phyloP scores from a whole-genome alignment of 2,329 filamentous ascomycete genomes.

The Sarocladium oryzae region DNA sequence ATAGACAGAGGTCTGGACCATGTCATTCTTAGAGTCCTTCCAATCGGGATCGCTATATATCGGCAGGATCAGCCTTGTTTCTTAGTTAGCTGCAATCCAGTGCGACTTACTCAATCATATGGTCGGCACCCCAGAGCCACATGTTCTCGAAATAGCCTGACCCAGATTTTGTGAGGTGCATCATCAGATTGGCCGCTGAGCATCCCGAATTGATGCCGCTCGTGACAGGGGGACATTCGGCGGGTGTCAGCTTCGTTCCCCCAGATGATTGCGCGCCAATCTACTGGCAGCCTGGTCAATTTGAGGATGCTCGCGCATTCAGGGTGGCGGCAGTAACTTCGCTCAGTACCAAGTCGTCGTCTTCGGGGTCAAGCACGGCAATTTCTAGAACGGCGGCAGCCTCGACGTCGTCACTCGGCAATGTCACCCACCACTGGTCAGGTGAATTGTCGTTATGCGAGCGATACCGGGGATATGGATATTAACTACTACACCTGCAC shows the following conservation, averaged over 20 bases:
- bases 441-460: conserved; percentile 16
- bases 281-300: too few species aligned
- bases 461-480: conserved; percentile 9
- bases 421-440: conserved; percentile 11
- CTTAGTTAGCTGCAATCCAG: not conserved
- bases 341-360: too few species aligned
- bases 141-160: conserved; percentile 47
- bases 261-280: too few species aligned
- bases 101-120: conserved; percentile 33
- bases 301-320: too few species aligned
- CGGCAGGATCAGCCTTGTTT: too few species aligned
- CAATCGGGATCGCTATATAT: conserved; percentile 13
- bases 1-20: conserved; percentile 30
- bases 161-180: conserved; percentile 37
- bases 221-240: conserved; percentile 45
- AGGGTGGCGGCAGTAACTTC: too few species aligned
- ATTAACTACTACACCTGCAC: conserved; percentile 22
- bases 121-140: conserved; percentile 66
- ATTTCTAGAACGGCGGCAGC: too few species aligned
- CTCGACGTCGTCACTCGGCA: too few species aligned
- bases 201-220: conserved; percentile 46
- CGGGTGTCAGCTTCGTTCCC: conserved; percentile 55
- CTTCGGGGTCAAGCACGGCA: too few species aligned
- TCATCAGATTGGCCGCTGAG: conserved; percentile 48
- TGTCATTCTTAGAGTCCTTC: conserved; percentile 51